phyloP scores from a whole-genome alignment of 768 basidiomycete species.

The Royoungia palumana region DNA sequence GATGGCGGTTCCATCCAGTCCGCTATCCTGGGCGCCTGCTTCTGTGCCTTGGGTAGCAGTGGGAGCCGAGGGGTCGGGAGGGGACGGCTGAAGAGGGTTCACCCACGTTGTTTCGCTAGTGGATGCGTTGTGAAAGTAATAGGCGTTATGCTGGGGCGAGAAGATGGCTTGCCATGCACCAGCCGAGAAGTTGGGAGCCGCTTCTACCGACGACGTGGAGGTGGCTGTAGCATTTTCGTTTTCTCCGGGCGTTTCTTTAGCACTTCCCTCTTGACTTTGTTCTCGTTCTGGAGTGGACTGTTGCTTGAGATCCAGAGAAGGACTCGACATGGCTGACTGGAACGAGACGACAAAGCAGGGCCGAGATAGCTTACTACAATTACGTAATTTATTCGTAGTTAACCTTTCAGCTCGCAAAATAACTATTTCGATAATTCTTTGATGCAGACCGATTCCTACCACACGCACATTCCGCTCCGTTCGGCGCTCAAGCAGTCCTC shows the following conservation, averaged over 20 bases:
- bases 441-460: slow-evolving; percentile 1
- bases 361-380: background rate
- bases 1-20: slow-evolving; percentile 11
- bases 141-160: slow-evolving; percentile 72
- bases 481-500: slow-evolving; percentile 53
- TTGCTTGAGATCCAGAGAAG: background rate
- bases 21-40: slow-evolving; percentile 23
- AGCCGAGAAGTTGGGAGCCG: slow-evolving; percentile 20
- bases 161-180: slow-evolving; percentile 78
- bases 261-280: slow-evolving; percentile 5
- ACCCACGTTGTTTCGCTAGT: slow-evolving; percentile 83
- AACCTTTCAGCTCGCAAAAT: slow-evolving; percentile 1
- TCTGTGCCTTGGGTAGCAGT: slow-evolving; percentile 15
- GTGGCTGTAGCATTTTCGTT: background rate
- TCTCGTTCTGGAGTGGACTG: slow-evolving; percentile 1
- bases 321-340: slow-evolving; percentile 14
- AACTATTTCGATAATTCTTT: slow-evolving; percentile 5
- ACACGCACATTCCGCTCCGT: slow-evolving; percentile 35
- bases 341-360: background rate
- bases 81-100: slow-evolving; percentile 58
- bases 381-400: background rate
- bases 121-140: slow-evolving; percentile 78
- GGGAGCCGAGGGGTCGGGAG: slow-evolving; percentile 25
- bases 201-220: slow-evolving; percentile 8
- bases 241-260: slow-evolving; percentile 1